These are phyloP conservation scores for Geoglossum glabrum DNA, from an alignment of 495 filamentous ascomycete species.

Conservation along the genomic window DNA sequence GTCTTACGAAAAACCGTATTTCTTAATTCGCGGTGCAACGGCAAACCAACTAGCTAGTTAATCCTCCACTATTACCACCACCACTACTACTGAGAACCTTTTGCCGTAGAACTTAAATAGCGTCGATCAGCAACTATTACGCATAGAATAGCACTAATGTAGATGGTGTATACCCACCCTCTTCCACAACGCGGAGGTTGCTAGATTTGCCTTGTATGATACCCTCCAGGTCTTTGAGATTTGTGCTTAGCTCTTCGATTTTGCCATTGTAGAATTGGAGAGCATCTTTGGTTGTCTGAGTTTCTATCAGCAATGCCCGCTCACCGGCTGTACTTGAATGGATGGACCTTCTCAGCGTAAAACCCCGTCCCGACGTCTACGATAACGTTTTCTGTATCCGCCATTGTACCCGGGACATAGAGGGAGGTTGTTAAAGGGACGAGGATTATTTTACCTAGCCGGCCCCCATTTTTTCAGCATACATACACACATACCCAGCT, in stretches of 20 bases:
- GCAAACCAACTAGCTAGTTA: neutral
- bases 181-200: constrained; percentile 72
- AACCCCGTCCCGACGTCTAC: constrained; percentile 95
- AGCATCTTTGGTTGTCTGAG: constrained; percentile 50
- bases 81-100: constrained; percentile 20
- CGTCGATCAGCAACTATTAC: neutral
- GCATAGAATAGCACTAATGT: neutral
- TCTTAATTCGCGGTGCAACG: neutral
- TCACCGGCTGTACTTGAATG: neutral
- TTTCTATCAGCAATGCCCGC: neutral
- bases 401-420: constrained; percentile 70
- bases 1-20: neutral
- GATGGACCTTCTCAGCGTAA: constrained; percentile 76
- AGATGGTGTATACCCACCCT: constrained; percentile 35
- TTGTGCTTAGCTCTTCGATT: constrained; percentile 55
- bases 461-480: no score
- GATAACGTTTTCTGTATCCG: constrained; percentile 60
- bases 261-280: constrained; percentile 70
- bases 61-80: neutral
- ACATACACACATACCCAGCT: no score
- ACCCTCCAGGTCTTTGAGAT: constrained; percentile 67
- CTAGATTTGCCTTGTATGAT: constrained; percentile 70
- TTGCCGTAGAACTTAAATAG: constrained; percentile 23
- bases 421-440: constrained; percentile 84
- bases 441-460: constrained; percentile 50